These are phyloP conservation scores for Juglanconis juglandina DNA, from an alignment of 2,329 filamentous ascomycete genomes.

Conservation along the genomic window DNA sequence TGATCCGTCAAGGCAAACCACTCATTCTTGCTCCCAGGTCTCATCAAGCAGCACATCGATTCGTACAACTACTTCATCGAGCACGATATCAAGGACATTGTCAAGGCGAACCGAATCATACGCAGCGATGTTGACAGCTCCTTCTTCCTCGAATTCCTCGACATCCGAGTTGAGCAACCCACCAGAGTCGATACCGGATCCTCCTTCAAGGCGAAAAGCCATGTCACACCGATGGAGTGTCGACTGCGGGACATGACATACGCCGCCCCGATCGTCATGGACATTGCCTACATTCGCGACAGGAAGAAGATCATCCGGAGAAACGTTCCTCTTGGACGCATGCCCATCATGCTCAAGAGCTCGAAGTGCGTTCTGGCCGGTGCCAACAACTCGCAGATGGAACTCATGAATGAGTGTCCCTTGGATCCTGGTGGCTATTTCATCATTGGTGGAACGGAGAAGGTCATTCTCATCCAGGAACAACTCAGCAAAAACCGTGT, in stretches of 20 bases:
- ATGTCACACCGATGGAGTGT: constrained; percentile 94
- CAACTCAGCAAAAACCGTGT: constrained; percentile 99
- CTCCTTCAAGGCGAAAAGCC: constrained; percentile 61
- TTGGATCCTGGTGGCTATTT: constrained; percentile 97
- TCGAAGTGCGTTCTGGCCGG: constrained; percentile 84
- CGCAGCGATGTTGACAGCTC: constrained; percentile 88
- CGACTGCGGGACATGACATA: constrained; percentile 97
- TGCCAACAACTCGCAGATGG: constrained; percentile 85
- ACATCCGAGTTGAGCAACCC: constrained; percentile 82
- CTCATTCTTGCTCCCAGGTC: constrained; percentile 37
- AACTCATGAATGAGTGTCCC: constrained; percentile 88
- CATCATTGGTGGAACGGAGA: constrained; percentile 95
- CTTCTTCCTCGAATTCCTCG: constrained; percentile 89
- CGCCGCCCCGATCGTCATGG: constrained; percentile 87
- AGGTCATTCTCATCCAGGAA: constrained; percentile 97
- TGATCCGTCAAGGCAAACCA: not conserved
- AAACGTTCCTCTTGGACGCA: constrained; percentile 77
- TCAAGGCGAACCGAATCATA: constrained; percentile 83
- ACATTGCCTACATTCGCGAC: constrained; percentile 85
- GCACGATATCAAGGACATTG: constrained; percentile 93
- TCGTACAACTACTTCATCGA: constrained; percentile 99
- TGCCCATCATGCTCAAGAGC: constrained; percentile 96
- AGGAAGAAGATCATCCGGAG: constrained; percentile 71
- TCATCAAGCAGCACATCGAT: constrained; percentile 97
- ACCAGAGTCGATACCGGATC: constrained; percentile 61